phyloP scores from a whole-genome alignment of 2,329 filamentous ascomycete genomes.

The Neodidymelliopsis sp. region DNA sequence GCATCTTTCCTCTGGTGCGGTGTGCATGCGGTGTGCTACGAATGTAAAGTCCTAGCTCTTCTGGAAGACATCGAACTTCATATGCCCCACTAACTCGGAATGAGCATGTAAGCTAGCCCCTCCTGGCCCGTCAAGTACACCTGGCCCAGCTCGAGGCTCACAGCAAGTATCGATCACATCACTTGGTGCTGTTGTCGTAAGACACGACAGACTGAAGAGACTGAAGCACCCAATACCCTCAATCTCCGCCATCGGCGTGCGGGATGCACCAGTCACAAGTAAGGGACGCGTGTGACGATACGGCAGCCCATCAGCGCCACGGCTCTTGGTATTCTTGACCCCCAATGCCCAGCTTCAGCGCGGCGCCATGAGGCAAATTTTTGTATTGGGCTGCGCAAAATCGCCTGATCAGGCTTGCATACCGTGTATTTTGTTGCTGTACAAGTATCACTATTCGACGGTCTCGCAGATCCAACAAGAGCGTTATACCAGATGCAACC shows the following conservation, averaged over 20 bases:
- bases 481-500: not conserved
- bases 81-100: not conserved
- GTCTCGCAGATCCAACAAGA: too few species aligned
- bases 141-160: not conserved
- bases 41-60: not conserved
- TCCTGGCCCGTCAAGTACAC: not conserved
- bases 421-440: too few species aligned
- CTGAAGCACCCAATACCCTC: not conserved
- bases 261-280: not conserved
- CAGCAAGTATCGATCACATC: not conserved
- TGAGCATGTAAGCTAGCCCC: not conserved
- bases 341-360: slow-evolving; percentile 1
- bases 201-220: not conserved
- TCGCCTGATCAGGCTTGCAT: not conserved
- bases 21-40: too few species aligned
- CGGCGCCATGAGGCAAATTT: slow-evolving; percentile 1
- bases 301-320: not conserved
- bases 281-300: not conserved
- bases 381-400: not conserved
- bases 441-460: too few species aligned
- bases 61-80: not conserved
- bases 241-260: slow-evolving; percentile 1
- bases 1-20: too few species aligned
- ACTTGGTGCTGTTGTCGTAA: not conserved
- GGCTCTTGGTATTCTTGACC: slow-evolving; percentile 13